phyloP scores from a whole-genome alignment of 768 basidiomycete genomes.

The Tubosaeta sp. region DNA sequence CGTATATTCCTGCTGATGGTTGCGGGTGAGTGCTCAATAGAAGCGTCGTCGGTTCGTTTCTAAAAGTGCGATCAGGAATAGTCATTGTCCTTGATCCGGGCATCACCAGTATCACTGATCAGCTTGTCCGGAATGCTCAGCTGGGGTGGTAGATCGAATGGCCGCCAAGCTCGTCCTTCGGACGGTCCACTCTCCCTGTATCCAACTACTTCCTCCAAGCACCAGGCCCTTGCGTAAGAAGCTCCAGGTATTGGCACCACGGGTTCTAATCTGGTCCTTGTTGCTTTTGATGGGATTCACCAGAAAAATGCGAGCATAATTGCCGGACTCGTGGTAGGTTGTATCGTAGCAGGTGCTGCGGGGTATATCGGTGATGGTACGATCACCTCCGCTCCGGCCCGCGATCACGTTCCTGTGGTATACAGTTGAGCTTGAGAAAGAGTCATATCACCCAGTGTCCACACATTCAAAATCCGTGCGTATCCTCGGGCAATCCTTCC shows the following conservation, averaged over 20 bases:
- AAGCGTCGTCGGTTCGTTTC: too few relatives aligned
- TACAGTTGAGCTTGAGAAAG: not conserved
- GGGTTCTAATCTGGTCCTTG: not conserved
- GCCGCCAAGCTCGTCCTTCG: too few relatives aligned
- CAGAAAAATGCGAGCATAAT: constrained; percentile 76
- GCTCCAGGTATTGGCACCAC: not conserved
- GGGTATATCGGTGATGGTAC: constrained; percentile 70
- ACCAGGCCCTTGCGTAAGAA: constrained; percentile 57
- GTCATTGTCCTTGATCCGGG: too few relatives aligned
- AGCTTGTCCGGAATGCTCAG: too few relatives aligned
- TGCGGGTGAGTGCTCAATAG: too few relatives aligned
- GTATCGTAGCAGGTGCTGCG: constrained; percentile 74
- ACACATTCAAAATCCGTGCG: constrained; percentile 71
- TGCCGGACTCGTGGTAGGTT: constrained; percentile 72
- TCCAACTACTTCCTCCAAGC: too few relatives aligned
- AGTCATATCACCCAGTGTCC: constrained; percentile 43
- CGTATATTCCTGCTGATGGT: constrained; percentile 71
- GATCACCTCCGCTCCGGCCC: constrained; percentile 62
- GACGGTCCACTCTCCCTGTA: constrained; percentile 66
- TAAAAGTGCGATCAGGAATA: too few relatives aligned
- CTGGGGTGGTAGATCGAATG: too few relatives aligned
- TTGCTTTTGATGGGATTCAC: constrained; percentile 64
- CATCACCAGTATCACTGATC: too few relatives aligned
- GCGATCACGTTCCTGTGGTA: constrained; percentile 85
- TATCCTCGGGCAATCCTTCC: constrained; percentile 68